These are phyloP conservation scores for Rhizophora mangle DNA, from an alignment of 345 rosid genomes.

Conservation along the genomic window DNA sequence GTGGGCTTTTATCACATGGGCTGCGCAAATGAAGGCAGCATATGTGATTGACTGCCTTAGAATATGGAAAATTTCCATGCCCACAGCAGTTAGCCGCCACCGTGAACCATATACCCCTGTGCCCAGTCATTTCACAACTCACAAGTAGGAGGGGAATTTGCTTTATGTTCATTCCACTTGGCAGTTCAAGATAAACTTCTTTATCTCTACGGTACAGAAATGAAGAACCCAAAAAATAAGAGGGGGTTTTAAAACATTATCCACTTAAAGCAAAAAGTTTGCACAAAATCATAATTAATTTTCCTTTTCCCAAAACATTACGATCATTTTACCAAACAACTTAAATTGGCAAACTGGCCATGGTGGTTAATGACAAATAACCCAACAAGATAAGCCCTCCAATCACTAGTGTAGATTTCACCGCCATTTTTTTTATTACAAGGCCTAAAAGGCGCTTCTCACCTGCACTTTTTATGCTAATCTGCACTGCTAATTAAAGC, in stretches of 20 bases:
- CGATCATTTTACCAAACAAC: not conserved
- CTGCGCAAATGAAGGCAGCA: not conserved
- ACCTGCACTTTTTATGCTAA: not conserved
- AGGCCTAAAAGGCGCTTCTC: not conserved
- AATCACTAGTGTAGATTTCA: not conserved
- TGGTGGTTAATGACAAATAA: not conserved
- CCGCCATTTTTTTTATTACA: not conserved
- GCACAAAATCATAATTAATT: not conserved
- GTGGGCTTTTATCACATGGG: not conserved
- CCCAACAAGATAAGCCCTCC: conserved; percentile 3
- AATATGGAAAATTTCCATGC: not conserved
- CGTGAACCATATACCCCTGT: not conserved
- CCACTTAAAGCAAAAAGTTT: not conserved
- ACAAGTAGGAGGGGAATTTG: not conserved
- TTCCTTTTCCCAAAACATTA: not conserved
- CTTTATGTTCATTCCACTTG: not conserved
- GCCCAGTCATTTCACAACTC: not conserved
- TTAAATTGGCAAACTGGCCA: not conserved
- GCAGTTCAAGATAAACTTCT: not conserved
- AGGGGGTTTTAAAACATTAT: not conserved
- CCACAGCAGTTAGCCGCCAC: not conserved
- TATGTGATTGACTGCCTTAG: not conserved
- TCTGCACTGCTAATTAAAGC: not conserved
- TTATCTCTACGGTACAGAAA: not conserved
- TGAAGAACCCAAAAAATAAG: not conserved